Conservation (phyloP, 116 monocot genomes). For the Iris pallida region DNA sequence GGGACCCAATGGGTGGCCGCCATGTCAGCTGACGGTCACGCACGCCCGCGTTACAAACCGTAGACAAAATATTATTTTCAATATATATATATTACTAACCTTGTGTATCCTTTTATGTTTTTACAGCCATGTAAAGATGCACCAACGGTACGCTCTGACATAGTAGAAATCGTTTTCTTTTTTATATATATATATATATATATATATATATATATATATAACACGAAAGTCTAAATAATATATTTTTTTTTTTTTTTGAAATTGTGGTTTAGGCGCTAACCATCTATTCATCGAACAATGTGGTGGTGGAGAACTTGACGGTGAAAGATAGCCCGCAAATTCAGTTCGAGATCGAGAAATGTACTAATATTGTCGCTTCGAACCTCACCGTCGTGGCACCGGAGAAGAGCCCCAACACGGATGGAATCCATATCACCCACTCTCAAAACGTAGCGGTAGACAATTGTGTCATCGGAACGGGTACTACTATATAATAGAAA, state of each 20-base stretch:
- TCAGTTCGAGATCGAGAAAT: constrained; percentile 53
- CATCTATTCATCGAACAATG: constrained; percentile 48
- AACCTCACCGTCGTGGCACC: constrained; percentile 54
- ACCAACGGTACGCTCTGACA: constrained; percentile 67
- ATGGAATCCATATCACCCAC: constrained; percentile 71
- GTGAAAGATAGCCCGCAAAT: constrained; percentile 79
- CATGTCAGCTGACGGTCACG: too few relatives aligned
- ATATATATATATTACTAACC: not conserved
- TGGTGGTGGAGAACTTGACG: constrained; percentile 52
- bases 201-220: too few relatives aligned
- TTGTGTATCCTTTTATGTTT: not conserved
- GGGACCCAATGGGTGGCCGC: too few relatives aligned
- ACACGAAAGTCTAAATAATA: too few relatives aligned
- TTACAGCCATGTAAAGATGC: constrained; percentile 73
- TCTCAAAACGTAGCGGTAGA: constrained; percentile 51
- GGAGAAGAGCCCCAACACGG: constrained; percentile 72
- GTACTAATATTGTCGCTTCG: constrained; percentile 40
- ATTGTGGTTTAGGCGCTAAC: constrained; percentile 43
- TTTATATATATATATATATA: too few relatives aligned
- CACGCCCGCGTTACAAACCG: too few relatives aligned
- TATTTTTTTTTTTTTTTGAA: too few relatives aligned
- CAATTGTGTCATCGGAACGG: constrained; percentile 57
- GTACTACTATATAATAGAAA: too few relatives aligned
- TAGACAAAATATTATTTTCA: too few relatives aligned
- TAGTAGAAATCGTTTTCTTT: too few relatives aligned